Evolutionary conservation across 2,329 filamentous ascomycete genomes (phyloP).

Genomic region (Penicillium sp.): DNA sequence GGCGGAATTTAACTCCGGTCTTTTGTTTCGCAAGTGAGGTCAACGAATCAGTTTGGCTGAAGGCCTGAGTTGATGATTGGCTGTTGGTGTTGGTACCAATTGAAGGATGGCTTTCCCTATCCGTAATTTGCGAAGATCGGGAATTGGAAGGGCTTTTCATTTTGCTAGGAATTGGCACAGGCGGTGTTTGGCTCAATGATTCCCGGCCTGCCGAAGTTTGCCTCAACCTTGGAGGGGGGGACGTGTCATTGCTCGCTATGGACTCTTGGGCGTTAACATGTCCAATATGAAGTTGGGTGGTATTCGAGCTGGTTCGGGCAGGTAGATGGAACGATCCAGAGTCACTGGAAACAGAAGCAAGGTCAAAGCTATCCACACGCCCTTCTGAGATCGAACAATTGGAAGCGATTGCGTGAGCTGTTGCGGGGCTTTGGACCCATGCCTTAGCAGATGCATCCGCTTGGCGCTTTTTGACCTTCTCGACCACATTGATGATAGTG

Average conservation of each 20-base stretch:
- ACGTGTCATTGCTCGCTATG: conserved; percentile 33
- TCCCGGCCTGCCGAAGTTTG: conserved; percentile 14
- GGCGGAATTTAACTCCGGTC: conserved; percentile 50
- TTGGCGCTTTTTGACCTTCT: conserved; percentile 70
- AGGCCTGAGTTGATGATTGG: conserved; percentile 32
- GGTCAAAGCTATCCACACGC: conserved; percentile 48
- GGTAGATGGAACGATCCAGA: conserved; percentile 48
- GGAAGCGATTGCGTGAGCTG: conserved; percentile 52
- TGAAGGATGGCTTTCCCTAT: conserved; percentile 40
- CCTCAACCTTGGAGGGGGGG: conserved; percentile 32
- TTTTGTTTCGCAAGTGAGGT: conserved; percentile 39
- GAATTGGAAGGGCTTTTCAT: conserved; percentile 40
- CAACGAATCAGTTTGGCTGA: conserved; percentile 34
- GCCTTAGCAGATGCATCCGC: conserved; percentile 35
- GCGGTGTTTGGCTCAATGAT: conserved; percentile 3
- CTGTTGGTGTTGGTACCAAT: conserved; percentile 32
- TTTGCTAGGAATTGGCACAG: conserved; percentile 21
- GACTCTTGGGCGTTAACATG: conserved; percentile 38
- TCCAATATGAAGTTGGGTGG: conserved; percentile 28
- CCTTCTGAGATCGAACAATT: conserved; percentile 54
- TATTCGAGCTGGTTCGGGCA: conserved; percentile 40
- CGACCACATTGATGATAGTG: conserved; percentile 70
- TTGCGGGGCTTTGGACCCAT: conserved; percentile 36
- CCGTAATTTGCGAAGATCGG: conserved; percentile 36
- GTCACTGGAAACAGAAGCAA: conserved; percentile 56